phyloP scores from a whole-genome alignment of 495 filamentous ascomycete species.

The Aspergillus hancockii region DNA sequence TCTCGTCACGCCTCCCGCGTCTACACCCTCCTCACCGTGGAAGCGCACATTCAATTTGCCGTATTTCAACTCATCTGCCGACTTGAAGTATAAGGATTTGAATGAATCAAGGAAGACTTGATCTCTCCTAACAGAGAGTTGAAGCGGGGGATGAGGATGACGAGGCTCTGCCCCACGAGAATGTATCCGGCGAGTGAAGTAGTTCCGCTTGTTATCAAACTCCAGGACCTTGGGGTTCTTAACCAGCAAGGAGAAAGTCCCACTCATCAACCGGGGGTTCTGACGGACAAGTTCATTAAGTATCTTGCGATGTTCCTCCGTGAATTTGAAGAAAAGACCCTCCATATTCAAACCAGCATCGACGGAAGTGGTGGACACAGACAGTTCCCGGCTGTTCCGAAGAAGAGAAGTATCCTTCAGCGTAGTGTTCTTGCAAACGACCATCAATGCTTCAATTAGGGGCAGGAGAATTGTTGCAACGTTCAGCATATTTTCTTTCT shows the following conservation, averaged over 20 bases:
- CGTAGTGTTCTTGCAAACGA: constrained; percentile 95
- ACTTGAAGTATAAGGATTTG: constrained; percentile 93
- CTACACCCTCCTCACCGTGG: constrained; percentile 95
- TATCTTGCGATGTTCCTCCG: constrained; percentile 96
- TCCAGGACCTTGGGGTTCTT: constrained; percentile 99
- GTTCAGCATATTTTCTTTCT: constrained; percentile 92
- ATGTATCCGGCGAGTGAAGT: constrained; percentile 93
- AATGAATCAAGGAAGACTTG: constrained; percentile 98
- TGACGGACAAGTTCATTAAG: constrained; percentile 96
- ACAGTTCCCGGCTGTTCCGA: constrained; percentile 66
- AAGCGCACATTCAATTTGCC: constrained; percentile 98
- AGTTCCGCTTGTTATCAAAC: constrained; percentile 99
- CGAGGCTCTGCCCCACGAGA: constrained; percentile 65
- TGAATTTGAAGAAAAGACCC: constrained; percentile 95
- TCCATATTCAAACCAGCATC: constrained; percentile 73
- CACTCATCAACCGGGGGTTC: constrained; percentile 97
- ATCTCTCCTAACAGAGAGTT: constrained; percentile 87
- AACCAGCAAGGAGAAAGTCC: constrained; percentile 90
- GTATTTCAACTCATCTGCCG: constrained; percentile 93
- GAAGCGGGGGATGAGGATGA: constrained; percentile 72
- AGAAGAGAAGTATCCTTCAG: constrained; percentile 66
- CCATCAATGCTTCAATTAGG: constrained; percentile 94
- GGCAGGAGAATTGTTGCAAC: constrained; percentile 94
- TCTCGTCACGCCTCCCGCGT: constrained; percentile 95
- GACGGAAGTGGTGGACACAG: constrained; percentile 73